Evolutionary conservation across 257 asterid genomes (phyloP), one percentile per base, ranked within the genome.

Genomic region (Gentiana dahurica): DNA sequence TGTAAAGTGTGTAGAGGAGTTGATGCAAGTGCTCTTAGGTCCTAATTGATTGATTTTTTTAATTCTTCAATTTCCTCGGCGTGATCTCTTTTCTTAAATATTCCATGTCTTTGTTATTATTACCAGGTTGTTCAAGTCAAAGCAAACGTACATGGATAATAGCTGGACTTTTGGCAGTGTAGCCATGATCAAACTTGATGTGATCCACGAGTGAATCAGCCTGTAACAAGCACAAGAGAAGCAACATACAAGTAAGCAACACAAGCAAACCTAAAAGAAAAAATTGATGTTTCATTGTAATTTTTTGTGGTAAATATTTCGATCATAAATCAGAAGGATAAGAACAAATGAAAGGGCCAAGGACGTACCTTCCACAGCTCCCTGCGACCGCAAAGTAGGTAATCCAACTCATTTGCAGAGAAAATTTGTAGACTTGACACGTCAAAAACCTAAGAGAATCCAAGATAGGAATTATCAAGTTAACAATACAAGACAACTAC

Each of bases 161-260:
- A 36, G 92, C 92, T 51, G 96, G 97, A 74, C 99, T 93, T 79
- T 84, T 93, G 44, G 96, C 87, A 53, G 93, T 93, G 68, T 88
- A 93, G 64, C 99, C 99, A 75, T 93, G 99, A 79, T 93, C 99
- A 53, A 93, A 93, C 68, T 86, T 93, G 71, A 93, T 89, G 79
- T 93, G 94, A 73, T 89, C 95, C 36, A 72, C 97, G 37, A 93
- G 87, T 1, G 94, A 73, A 15, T 89, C 95, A 3, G 95, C 92
- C 99, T 93, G 79, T 77, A 79, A 66, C 53, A 63, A 51, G 59
- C 75, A 66, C 48, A 55, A 38, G 61, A 37, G 60, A 15, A 55
- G 49, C 48, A 6, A 39, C 38, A 8, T 38, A 3, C 57, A 34
- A 0, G n/a, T 4, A 53, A 35, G 41, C 12, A 35, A 32, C 12